Percentiles rank a stretch among this genome's conserved stretches.
These are phyloP conservation scores for Aspergillus novoparasiticus DNA, from an alignment of 2,329 filamentous ascomycete species.

Conservation along the genomic window DNA sequence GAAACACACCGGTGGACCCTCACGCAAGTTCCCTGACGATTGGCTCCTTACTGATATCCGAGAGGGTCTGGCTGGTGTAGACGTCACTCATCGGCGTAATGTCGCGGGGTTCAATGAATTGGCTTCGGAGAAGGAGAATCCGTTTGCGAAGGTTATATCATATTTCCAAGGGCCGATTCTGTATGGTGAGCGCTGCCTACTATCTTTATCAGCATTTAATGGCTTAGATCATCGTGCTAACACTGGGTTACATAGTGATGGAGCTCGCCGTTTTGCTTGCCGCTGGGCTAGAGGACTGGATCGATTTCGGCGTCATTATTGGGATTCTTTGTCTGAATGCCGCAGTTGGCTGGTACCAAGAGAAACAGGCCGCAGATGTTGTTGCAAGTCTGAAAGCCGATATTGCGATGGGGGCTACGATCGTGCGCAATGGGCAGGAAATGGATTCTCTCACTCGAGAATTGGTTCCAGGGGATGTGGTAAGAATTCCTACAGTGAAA, in stretches of 20 bases:
- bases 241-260: conserved; percentile 55
- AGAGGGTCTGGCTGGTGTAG: conserved; percentile 60
- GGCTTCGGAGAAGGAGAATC: conserved; percentile 73
- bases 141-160: conserved; percentile 71
- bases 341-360: conserved; percentile 77
- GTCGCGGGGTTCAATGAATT: conserved; percentile 72
- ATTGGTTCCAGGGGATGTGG: conserved; percentile 75
- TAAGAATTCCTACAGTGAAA: conserved; percentile 44
- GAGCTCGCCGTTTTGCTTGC: conserved; percentile 74
- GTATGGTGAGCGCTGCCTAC: conserved; percentile 60
- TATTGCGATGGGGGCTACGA: conserved; percentile 72
- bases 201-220: not conserved
- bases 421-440: conserved; percentile 67
- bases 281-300: conserved; percentile 73
- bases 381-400: conserved; percentile 76
- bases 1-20: too few relatives aligned
- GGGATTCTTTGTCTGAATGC: conserved; percentile 76
- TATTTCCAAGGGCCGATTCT: conserved; percentile 77
- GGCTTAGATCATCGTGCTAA: not conserved
- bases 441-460: conserved; percentile 70
- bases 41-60: conserved; percentile 71
- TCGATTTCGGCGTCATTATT: conserved; percentile 77
- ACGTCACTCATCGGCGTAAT: conserved; percentile 65
- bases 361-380: conserved; percentile 78
- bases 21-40: conserved; percentile 58